A percentile compares a stretch with the other conserved stretches of the same genome.
phyloP scores from a whole-genome alignment of 164 flowering plant genomes.

The Macadamia integrifolia region DNA sequence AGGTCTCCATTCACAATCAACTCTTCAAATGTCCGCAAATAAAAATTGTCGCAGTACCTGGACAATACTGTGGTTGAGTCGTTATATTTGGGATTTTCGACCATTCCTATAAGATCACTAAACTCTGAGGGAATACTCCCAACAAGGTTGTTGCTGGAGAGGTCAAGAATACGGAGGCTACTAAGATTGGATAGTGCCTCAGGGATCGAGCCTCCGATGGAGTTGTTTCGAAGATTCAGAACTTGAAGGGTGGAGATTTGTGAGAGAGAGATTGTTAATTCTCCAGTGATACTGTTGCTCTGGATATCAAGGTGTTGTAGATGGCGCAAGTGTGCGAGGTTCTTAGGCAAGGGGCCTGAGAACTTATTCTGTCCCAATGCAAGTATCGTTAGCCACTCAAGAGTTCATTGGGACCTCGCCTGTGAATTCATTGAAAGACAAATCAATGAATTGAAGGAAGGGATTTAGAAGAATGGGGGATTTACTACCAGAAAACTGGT shows the following conservation, averaged over 20 bases:
- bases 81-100: conserved; percentile 15
- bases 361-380: conserved; percentile 35
- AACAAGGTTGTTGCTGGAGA: conserved; percentile 32
- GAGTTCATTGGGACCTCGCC: conserved; percentile 37
- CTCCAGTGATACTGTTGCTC: conserved; percentile 39
- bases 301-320: conserved; percentile 47
- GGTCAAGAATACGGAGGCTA: conserved; percentile 41
- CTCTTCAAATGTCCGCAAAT: too few species aligned
- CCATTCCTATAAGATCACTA: conserved; percentile 36
- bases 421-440: conserved; percentile 35
- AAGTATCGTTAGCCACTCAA: conserved; percentile 29
- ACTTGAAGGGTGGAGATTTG: conserved; percentile 39
- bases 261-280: conserved; percentile 27
- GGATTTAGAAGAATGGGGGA: conserved; percentile 29
- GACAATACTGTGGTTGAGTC: conserved; percentile 4
- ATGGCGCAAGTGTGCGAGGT: conserved; percentile 23
- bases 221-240: conserved; percentile 39
- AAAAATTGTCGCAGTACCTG: conserved; percentile 21
- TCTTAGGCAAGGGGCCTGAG: conserved; percentile 37
- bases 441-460: conserved; percentile 30
- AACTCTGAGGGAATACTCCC: conserved; percentile 32
- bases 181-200: conserved; percentile 22
- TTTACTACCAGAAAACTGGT: conserved; percentile 31
- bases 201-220: conserved; percentile 32
- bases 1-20: conserved; percentile 41